Base-by-base conservation (phyloP, 2,329 filamentous ascomycete species). In the Colletotrichum melonis region DNA sequence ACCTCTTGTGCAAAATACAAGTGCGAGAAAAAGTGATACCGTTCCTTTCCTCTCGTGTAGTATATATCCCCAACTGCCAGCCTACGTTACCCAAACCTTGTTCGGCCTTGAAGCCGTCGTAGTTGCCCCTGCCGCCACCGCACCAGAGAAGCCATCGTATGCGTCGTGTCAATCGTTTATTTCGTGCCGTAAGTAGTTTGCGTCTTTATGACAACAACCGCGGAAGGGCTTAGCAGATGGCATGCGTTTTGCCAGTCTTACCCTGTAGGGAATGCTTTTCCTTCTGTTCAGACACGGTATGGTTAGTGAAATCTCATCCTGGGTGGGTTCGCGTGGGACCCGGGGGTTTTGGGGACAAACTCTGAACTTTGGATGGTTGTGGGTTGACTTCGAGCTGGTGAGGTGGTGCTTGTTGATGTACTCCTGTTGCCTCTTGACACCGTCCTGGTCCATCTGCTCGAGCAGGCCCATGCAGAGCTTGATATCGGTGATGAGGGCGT, bases 251-350 rank as follows among this genome's bases (percentile, higher is more conserved):
- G 68, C 95, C 95, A 71, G 91, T 90, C 90, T 97, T 95, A 19
- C 94, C 95, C 85, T 97, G 94, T 77, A 98, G 85, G 70, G 93
- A 96, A 84, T 98, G 96, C 77, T 90, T 90, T 85, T 98, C 95
- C 75, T 92, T 90, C 84, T 92, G 82, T 75, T 65, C 1, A 0
- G 0, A 24, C 60, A 72, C 19, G 8, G 8, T 8, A 42, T 19
- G 67, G 75, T 75, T 26, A 64, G 66, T 6, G 28, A 12, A 32
- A 14, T 8, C 24, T 24, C 30, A 35, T 30, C 14, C 67, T 16
- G 32, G 63, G 46, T 70, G 69, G 49, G 46, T 46, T 69, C 14
- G 8, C 30, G 60, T 22, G 46, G 46, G 8, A 54, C 19, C 16
- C 26, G 63, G 63, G 11, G 74, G 32, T 12, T 5, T 54, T 22